These are phyloP conservation scores for Curvularia sp. DNA, from an alignment of 2,329 filamentous ascomycete genomes.

Conservation along the genomic window DNA sequence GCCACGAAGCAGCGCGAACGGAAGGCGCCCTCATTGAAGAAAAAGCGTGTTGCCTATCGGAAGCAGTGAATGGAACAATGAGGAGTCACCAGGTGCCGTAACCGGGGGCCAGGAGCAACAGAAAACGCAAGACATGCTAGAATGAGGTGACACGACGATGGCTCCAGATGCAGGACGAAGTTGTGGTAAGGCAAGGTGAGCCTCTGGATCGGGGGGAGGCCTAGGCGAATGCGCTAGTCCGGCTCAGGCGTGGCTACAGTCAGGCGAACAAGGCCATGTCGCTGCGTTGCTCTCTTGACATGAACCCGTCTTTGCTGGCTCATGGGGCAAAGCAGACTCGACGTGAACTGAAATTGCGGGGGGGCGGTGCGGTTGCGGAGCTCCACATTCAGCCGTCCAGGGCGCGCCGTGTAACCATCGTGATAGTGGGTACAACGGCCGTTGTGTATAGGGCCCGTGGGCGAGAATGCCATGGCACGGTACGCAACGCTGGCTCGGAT, in stretches of 20 bases:
- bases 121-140: not conserved
- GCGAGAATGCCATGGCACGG: not conserved
- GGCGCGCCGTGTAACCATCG: slow-evolving; percentile 22
- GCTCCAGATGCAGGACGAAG: slow-evolving; percentile 7
- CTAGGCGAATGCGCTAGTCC: slow-evolving; percentile 13
- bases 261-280: slow-evolving; percentile 7
- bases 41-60: slow-evolving; percentile 4
- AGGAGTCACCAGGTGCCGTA: slow-evolving; percentile 4
- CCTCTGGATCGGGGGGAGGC: not conserved
- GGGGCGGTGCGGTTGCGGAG: not conserved
- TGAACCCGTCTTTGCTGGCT: slow-evolving; percentile 29
- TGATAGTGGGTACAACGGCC: slow-evolving; percentile 7
- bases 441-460: not conserved
- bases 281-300: slow-evolving; percentile 23
- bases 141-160: slow-evolving; percentile 22
- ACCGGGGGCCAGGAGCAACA: slow-evolving; percentile 12
- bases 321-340: slow-evolving; percentile 5
- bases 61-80: slow-evolving; percentile 9
- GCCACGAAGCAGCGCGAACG: not conserved
- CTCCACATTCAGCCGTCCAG: slow-evolving; percentile 11
- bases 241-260: slow-evolving; percentile 4
- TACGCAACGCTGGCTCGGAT: not conserved
- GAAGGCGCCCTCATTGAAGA: slow-evolving; percentile 6
- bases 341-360: slow-evolving; percentile 6
- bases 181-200: slow-evolving; percentile 9